These are phyloP conservation scores for Fraxinus ornus DNA, from an alignment of 305 asterid species.

Conservation along the genomic window DNA sequence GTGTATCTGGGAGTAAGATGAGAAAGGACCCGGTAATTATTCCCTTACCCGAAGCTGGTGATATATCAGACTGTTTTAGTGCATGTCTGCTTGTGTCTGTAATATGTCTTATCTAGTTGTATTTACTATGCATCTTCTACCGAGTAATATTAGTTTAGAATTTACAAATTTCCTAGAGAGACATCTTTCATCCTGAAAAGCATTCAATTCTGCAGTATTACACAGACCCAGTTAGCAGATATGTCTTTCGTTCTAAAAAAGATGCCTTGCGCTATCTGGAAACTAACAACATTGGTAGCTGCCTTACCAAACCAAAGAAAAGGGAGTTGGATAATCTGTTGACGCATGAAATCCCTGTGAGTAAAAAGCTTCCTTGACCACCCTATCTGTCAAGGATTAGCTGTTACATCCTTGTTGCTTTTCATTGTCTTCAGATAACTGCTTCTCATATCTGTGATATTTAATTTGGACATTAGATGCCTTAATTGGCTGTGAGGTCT, in stretches of 20 bases:
- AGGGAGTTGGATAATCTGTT: constrained; percentile 8
- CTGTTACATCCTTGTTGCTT: neutral
- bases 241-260: constrained; percentile 18
- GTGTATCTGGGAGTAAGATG: constrained; percentile 13
- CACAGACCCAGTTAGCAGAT: constrained; percentile 20
- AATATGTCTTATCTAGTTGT: neutral
- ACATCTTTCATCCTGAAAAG: constrained; percentile 19
- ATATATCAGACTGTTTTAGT: neutral
- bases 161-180: neutral
- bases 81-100: constrained; percentile 2
- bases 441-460: constrained; percentile 4
- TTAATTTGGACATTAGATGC: neutral
- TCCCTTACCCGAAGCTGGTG: constrained; percentile 8
- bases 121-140: neutral
- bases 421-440: constrained; percentile 8
- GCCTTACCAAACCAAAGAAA: constrained; percentile 17
- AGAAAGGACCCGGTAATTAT: constrained; percentile 35
- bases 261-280: constrained; percentile 20
- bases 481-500: neutral
- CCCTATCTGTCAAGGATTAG: constrained; percentile 10
- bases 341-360: constrained; percentile 16
- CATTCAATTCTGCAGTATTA: constrained; percentile 36
- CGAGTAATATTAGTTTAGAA: neutral
- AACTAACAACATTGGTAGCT: constrained; percentile 9
- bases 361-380: constrained; percentile 12